Percentiles rank a stretch among this genome's conserved stretches.
These are phyloP conservation scores for Aspergillus versicolor DNA, from an alignment of 2,329 filamentous ascomycete genomes.

Conservation along the genomic window DNA sequence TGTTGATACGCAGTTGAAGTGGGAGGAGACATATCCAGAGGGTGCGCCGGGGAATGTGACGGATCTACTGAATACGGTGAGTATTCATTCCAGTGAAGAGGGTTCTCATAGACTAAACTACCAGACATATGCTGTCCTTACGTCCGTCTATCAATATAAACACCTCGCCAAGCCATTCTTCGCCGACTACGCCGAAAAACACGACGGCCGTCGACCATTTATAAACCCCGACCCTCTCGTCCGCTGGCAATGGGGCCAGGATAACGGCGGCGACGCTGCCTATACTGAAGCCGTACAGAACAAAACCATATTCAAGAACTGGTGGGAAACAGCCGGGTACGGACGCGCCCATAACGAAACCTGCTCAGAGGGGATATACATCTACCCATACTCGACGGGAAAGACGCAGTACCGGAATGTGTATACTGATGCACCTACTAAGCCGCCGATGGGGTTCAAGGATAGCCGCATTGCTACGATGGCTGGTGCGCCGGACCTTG, in stretches of 20 bases:
- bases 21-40: background rate
- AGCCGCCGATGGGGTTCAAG: background rate
- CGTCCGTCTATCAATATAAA: conserved; percentile 21
- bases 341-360: background rate
- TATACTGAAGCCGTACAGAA: conserved; percentile 29
- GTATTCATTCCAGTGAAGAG: background rate
- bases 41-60: background rate
- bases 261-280: conserved; percentile 12
- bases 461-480: conserved; percentile 20
- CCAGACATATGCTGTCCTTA: conserved; percentile 18
- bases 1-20: background rate
- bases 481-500: conserved; percentile 27
- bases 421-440: background rate
- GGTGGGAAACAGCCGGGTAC: background rate
- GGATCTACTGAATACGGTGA: background rate
- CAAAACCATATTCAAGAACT: conserved; percentile 30
- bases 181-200: conserved; percentile 22
- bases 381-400: background rate
- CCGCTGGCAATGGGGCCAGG: conserved; percentile 23
- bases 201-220: conserved; percentile 27
- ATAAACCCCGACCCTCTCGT: conserved; percentile 30
- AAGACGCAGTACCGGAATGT: background rate
- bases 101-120: conserved; percentile 1
- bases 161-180: conserved; percentile 24
- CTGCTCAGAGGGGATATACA: background rate